phyloP scores from a whole-genome alignment of 148 eudicot genomes.

The Fagopyrum esculentum region DNA sequence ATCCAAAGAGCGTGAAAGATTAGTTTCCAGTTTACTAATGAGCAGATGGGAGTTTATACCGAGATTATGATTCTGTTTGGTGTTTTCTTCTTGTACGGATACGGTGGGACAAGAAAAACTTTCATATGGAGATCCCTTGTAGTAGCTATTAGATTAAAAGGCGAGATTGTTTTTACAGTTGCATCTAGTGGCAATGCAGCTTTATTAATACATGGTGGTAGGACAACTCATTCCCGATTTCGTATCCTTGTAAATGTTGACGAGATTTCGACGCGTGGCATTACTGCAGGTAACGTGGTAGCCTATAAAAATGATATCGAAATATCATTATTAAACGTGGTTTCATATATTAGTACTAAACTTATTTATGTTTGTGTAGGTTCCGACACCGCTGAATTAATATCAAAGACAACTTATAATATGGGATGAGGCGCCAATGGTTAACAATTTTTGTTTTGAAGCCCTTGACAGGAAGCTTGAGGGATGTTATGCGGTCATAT shows the following conservation, averaged over 20 bases:
- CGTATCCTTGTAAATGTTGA: slow-evolving; percentile 4
- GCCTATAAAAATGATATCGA: too few relatives aligned
- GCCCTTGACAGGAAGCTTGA: background rate
- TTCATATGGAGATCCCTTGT: slow-evolving; percentile 23
- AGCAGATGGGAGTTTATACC: background rate
- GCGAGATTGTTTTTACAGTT: slow-evolving; percentile 17
- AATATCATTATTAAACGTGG: too few relatives aligned
- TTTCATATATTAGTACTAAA: too few relatives aligned
- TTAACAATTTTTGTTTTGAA: background rate
- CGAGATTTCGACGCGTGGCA: slow-evolving; percentile 13
- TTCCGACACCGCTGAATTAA: background rate
- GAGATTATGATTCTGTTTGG: background rate
- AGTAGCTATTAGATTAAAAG: slow-evolving; percentile 1
- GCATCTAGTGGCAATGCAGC: slow-evolving; percentile 25
- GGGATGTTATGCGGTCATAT: background rate
- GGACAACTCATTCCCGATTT: slow-evolving; percentile 26
- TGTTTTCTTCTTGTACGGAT: slow-evolving; percentile 23
- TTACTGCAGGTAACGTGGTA: background rate
- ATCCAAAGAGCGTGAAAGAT: background rate
- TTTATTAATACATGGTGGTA: background rate
- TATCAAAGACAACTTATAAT: background rate
- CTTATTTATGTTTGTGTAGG: too few relatives aligned
- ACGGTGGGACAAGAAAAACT: slow-evolving; percentile 27
- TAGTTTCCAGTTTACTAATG: background rate
- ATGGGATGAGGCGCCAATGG: slow-evolving; percentile 22